These are phyloP conservation scores for Castanospermum australe DNA, from an alignment of 306 rosid genomes.

Conservation along the genomic window DNA sequence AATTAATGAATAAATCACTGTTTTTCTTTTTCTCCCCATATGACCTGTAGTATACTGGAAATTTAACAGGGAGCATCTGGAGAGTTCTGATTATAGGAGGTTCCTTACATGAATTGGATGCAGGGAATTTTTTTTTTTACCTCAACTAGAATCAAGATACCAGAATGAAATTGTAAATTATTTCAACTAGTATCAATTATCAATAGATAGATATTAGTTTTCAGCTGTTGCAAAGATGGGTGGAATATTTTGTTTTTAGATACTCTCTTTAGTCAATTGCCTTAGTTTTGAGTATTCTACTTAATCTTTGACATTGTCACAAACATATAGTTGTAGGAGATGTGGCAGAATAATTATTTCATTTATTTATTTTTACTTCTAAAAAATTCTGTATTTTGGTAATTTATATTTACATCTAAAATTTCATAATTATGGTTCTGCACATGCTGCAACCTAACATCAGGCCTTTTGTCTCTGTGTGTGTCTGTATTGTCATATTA, in stretches of 20 bases:
- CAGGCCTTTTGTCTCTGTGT: not conserved
- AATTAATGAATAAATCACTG: not conserved
- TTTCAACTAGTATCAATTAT: conserved; percentile 12
- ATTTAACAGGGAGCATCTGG: not conserved
- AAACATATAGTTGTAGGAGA: not conserved
- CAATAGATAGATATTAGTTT: not conserved
- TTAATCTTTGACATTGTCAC: not conserved
- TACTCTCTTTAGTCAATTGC: not conserved
- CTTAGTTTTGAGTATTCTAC: not conserved
- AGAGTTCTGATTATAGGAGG: not conserved
- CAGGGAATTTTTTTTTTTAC: not conserved
- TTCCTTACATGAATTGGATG: not conserved
- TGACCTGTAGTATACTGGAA: conserved; percentile 2
- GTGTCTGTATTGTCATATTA: not conserved
- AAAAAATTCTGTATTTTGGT: not conserved
- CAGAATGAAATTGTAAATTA: not conserved
- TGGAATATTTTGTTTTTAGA: not conserved
- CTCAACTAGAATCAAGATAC: conserved; percentile 2
- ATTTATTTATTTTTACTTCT: not conserved
- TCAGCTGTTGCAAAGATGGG: not conserved
- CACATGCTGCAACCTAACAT: conserved; percentile 3
- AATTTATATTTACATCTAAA: not conserved
- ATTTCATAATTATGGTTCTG: not conserved
- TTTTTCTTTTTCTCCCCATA: not conserved
- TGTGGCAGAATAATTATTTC: not conserved